phyloP scores from a whole-genome alignment of 139 green algal genomes.

The Chara braunii region DNA sequence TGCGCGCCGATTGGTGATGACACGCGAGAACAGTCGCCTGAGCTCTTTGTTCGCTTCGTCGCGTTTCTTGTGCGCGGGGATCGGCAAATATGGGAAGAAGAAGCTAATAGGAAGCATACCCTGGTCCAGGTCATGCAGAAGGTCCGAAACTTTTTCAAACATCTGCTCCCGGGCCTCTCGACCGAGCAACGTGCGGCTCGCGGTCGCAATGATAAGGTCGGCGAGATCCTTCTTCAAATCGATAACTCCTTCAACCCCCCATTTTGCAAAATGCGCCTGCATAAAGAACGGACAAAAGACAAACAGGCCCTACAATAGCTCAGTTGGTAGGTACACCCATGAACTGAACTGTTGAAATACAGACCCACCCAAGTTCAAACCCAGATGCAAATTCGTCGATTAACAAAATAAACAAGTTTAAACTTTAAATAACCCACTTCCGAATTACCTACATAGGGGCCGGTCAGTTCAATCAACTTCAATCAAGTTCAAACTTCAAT shows the following conservation, averaged over 20 bases:
- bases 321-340: no score
- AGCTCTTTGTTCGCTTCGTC: slow-evolving; percentile 67
- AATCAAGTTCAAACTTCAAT: no score
- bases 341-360: no score
- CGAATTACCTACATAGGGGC: no score
- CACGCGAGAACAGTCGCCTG: slow-evolving; percentile 64
- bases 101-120: slow-evolving; percentile 87
- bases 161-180: slow-evolving; percentile 90
- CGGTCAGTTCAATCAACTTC: no score
- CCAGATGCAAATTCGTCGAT: no score
- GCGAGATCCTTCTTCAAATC: slow-evolving; percentile 81
- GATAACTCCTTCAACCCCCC: slow-evolving; percentile 73
- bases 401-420: no score
- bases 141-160: slow-evolving; percentile 70
- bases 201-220: slow-evolving; percentile 88
- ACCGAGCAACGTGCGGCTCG: slow-evolving; percentile 76
- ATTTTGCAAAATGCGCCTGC: slow-evolving; percentile 83
- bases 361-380: no score
- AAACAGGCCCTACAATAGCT: no score
- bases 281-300: not conserved
- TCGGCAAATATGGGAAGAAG: slow-evolving; percentile 90
- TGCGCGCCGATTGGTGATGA: slow-evolving; percentile 69
- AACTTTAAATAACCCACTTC: no score
- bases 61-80: slow-evolving; percentile 69
- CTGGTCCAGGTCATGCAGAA: slow-evolving; percentile 91